Conservation (phyloP, 2,329 filamentous ascomycete species). For the Fusarium sp. region DNA sequence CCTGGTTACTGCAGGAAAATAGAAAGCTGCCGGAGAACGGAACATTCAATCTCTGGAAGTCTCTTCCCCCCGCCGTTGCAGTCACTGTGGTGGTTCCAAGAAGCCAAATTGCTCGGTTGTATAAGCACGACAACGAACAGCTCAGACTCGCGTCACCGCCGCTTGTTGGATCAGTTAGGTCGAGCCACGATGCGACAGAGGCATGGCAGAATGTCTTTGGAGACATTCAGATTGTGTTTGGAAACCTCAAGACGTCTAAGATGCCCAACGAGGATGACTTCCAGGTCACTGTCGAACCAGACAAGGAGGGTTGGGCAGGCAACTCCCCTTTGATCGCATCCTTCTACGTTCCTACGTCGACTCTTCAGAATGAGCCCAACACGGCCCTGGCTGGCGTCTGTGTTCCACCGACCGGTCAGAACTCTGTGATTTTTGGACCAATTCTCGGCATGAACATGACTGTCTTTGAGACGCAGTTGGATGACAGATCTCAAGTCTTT, state of each 20-base stretch:
- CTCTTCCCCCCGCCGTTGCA: slow-evolving; percentile 51
- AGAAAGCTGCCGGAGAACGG: slow-evolving; percentile 34
- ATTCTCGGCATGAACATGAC: slow-evolving; percentile 44
- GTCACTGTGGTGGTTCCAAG: slow-evolving; percentile 53
- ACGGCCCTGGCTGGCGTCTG: slow-evolving; percentile 48
- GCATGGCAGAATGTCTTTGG: slow-evolving; percentile 53
- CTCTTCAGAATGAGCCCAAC: slow-evolving; percentile 49
- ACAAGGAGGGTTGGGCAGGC: slow-evolving; percentile 52
- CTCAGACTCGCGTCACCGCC: slow-evolving; percentile 42
- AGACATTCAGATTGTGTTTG: slow-evolving; percentile 57
- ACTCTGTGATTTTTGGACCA: slow-evolving; percentile 34
- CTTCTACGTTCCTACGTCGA: slow-evolving; percentile 53
- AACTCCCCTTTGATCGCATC: slow-evolving; percentile 54
- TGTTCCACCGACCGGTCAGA: slow-evolving; percentile 43
- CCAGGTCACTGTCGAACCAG: slow-evolving; percentile 48
- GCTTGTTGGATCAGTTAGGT: slow-evolving; percentile 47
- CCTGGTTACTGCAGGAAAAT: slow-evolving; percentile 44
- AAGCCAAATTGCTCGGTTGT: slow-evolving; percentile 43
- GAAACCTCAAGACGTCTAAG: slow-evolving; percentile 46
- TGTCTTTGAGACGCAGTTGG: slow-evolving; percentile 49
- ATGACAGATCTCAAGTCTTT: slow-evolving; percentile 47
- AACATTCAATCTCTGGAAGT: slow-evolving; percentile 52
- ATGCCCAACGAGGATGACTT: slow-evolving; percentile 46
- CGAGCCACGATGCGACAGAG: slow-evolving; percentile 32
- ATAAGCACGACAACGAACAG: slow-evolving; percentile 22